phyloP scores from a whole-genome alignment of 495 filamentous ascomycete genomes.

The Hyphodiscus hymeniophilus region DNA sequence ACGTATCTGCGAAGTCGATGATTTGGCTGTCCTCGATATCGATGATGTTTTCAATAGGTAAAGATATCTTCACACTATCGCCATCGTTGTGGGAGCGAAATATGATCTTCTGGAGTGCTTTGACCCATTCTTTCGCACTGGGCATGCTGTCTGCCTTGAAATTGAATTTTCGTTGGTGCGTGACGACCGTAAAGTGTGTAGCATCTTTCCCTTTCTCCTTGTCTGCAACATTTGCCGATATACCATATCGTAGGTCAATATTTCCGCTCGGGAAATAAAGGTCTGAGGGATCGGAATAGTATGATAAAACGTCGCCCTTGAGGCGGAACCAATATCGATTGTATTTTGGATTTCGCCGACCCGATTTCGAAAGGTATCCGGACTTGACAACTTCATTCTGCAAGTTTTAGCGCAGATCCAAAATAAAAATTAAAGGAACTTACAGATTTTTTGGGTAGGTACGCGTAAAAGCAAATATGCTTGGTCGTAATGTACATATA shows the following conservation, averaged over 20 bases:
- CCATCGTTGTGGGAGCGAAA: conserved; percentile 95
- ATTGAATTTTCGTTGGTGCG: conserved; percentile 73
- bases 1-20: conserved; percentile 86
- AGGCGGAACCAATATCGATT: conserved; percentile 95
- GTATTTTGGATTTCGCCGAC: conserved; percentile 81
- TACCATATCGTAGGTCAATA: conserved; percentile 87
- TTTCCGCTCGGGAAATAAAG: conserved; percentile 88
- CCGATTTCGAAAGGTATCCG: conserved; percentile 82
- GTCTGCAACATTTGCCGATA: conserved; percentile 66
- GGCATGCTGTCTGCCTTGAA: conserved; percentile 83
- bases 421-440: conserved; percentile 20
- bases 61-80: conserved; percentile 91
- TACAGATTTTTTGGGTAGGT: conserved; percentile 83
- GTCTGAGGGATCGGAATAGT: conserved; percentile 75
- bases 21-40: conserved; percentile 90
- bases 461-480: conserved; percentile 96
- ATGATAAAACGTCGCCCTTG: conserved; percentile 92
- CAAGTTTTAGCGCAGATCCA: conserved; percentile 22
- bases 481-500: conserved; percentile 94
- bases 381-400: conserved; percentile 76
- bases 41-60: conserved; percentile 82
- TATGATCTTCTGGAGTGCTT: conserved; percentile 86
- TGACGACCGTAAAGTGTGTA: conserved; percentile 70
- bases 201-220: conserved; percentile 66
- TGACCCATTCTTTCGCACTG: conserved; percentile 97